Evolutionary conservation across 305 asterid genomes (phyloP).

Genomic region (Fraxinus greggii): DNA sequence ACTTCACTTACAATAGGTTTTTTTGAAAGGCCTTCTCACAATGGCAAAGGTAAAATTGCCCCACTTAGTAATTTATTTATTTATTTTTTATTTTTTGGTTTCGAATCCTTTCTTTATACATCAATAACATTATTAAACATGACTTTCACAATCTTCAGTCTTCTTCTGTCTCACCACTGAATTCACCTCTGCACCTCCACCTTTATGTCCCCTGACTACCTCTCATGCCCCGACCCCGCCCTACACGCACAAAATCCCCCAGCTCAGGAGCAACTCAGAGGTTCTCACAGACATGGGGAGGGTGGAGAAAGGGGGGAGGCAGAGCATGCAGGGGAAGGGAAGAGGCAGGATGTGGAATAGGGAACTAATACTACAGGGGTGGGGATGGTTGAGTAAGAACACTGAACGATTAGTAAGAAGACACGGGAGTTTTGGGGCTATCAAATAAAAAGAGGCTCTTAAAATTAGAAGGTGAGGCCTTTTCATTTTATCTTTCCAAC

Average conservation of each 20-base stretch:
- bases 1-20: neutral
- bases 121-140: neutral
- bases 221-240: neutral
- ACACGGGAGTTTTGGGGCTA: neutral
- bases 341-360: neutral
- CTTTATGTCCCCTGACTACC: neutral
- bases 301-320: neutral
- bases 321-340: neutral
- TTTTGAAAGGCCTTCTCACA: neutral
- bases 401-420: too few relatives aligned
- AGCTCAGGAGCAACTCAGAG: neutral
- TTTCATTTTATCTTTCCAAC: neutral
- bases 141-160: too few relatives aligned
- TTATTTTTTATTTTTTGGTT: too few relatives aligned
- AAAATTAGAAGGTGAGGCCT: neutral
- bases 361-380: neutral
- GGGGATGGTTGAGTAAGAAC: neutral
- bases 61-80: neutral
- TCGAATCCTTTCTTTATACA: too few relatives aligned
- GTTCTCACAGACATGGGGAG: neutral
- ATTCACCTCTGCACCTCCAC: too few relatives aligned
- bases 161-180: too few relatives aligned
- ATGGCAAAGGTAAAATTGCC: neutral
- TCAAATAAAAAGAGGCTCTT: neutral
- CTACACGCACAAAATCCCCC: too few relatives aligned